Evolutionary conservation across 495 filamentous ascomycete species (phyloP), one percentile per base, ranked within the genome.

Genomic region (Penicillium canescens): DNA sequence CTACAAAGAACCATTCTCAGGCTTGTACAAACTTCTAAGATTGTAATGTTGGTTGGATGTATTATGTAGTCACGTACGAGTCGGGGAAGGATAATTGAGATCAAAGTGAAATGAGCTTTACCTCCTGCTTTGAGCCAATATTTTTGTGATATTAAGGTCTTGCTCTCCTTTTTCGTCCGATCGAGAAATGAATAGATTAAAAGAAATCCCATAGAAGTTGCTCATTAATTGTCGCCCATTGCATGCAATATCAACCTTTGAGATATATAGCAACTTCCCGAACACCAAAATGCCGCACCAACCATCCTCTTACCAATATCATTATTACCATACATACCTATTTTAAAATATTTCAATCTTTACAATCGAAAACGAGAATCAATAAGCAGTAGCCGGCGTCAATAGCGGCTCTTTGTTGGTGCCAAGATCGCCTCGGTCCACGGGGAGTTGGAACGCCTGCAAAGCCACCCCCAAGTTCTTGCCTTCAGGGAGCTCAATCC

Each of bases 1-100:
- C 56, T 46, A 47, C 60, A 62, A 59, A 62, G 56, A 60, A 55
- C 46, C 42, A 57, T 42, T 46, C 35, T 54, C 38, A 26, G 11
- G 33, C 9, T 11, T 35, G 33, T 40, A 33, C 40, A 16, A 21
- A 24, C 12, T 43, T 44, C 33, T 5, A 16, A 21, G 20, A 14
- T 41, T 21, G 4, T 10, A 41, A 41, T 20, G 14, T 21, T 41
- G 5, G 38, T 20, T 6, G 38, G 5, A n/a, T 38, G 4, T n/a
- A 38, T n/a, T 38, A 10, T 16, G 13, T 38, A 31, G 28, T 31
- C 8, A 7, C 28, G 28, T 31, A 31, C 8, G 8, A 31, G 8
- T 31, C 7, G 28, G 28, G 26, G 36, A n/a, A 38, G 16, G 3
- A 37, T 37, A 12, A 37, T 11, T 38, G 36, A 16, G 36, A 3